Percentiles rank a stretch among this genome's conserved stretches.
Conservation (phyloP, 495 filamentous ascomycete species). For the Neurospora intermedia region DNA sequence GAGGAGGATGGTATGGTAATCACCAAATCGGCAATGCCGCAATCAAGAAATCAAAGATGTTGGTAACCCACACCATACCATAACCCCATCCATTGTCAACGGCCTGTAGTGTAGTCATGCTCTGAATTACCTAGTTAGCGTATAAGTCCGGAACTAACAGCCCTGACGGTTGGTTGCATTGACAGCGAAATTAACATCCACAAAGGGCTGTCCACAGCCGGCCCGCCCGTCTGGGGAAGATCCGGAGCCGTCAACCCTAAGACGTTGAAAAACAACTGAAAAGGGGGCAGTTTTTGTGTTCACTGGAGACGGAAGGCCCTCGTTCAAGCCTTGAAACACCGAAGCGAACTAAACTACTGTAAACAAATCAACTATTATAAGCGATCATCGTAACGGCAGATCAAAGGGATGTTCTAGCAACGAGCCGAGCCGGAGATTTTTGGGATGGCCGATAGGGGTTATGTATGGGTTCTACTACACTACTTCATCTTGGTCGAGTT, state of each 20-base stretch:
- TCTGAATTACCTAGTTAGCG: background rate
- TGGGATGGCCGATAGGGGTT: background rate
- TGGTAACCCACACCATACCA: background rate
- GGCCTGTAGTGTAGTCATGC: background rate
- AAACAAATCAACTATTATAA: background rate
- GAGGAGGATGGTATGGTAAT: background rate
- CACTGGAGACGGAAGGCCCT: background rate
- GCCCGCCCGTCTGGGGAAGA: background rate
- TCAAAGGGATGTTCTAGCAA: background rate
- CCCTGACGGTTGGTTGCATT: background rate
- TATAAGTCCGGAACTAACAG: background rate
- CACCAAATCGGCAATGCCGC: background rate
- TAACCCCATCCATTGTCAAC: background rate
- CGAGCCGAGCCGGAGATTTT: background rate
- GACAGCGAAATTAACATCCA: background rate
- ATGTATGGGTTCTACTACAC: background rate
- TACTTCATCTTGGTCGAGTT: background rate
- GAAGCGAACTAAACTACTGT: background rate
- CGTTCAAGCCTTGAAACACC: background rate
- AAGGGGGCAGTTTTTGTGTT: background rate
- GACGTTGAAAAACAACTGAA: background rate
- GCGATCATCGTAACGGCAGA: background rate
- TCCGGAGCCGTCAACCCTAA: background rate
- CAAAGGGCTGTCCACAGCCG: background rate
- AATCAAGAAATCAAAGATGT: background rate